Base-by-base conservation (phyloP, 2,329 filamentous ascomycete species). In the Sporothrix dimorphospora region DNA sequence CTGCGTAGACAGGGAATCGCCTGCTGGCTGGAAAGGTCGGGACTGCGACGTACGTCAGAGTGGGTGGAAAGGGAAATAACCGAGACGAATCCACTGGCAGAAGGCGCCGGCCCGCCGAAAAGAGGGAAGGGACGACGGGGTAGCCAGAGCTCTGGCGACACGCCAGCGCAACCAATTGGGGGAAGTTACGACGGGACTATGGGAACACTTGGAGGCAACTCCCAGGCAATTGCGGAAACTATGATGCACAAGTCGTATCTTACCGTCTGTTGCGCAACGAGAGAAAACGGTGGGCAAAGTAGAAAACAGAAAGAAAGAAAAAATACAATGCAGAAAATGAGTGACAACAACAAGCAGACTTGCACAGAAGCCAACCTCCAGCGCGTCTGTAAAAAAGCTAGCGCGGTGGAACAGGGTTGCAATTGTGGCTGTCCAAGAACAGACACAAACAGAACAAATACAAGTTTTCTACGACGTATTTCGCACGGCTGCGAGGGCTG, bases 21-120 rank as follows among this genome's bases (percentile, higher is more conserved):
- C 57, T 45, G 38, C 34, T 27, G n/a, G n/a, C 12, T 24, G 38
- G 59, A 63, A 63, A 14, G 38, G 21, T 16, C 34, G 30, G 16
- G 42, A 53, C n/a, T 61, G 69, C 49, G 38, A 55, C 70, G 45
- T 72, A 72, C 71, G 71, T 72, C 71, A 72, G 71, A 69, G 71
- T 55, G 66, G 53, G 66, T 24, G 42, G n/a, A 61, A 40, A 45
- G 71, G 27, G 66, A 38, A 55, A 69, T 72, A 51, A 65, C 68
- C 68, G 68, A 70, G 53, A 70, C 34, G 63, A 49, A 21, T 42
- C 68, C 53, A 47, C 51, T 45, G 38, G 40, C 59, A 61, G 53
- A 61, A 30, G 55, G 42, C 16, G 55, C 53, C 53, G 68, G 68
- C 21, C 53, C 68, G 38, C 38, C 57, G 55, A 63, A 53, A 61